These are phyloP conservation scores for Paramecium tetraurelia DNA, from an alignment of 73 alveolate species.

Conservation along the genomic window DNA sequence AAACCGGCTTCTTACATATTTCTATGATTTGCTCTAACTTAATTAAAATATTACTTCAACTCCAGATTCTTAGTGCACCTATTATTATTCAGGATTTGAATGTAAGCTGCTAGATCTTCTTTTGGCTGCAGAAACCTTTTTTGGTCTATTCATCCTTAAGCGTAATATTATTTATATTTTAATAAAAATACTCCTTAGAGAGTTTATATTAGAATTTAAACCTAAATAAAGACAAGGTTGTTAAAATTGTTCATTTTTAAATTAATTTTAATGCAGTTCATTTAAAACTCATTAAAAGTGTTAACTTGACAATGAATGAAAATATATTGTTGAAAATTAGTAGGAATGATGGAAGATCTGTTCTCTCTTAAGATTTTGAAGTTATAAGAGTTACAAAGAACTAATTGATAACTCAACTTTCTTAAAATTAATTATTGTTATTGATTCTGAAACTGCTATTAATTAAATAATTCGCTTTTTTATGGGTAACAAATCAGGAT, in stretches of 20 bases:
- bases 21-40: neutral
- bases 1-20: conserved; percentile 4
- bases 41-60: neutral
- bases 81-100: neutral
- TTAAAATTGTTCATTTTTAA: too few species aligned
- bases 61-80: neutral
- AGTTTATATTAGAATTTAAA: neutral
- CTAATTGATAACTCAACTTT: neutral
- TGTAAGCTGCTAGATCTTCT: neutral
- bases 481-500: neutral
- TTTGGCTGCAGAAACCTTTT: neutral
- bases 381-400: too few species aligned
- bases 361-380: too few species aligned
- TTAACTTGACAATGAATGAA: too few species aligned
- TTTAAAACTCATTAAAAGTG: too few species aligned
- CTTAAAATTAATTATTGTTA: neutral
- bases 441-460: neutral
- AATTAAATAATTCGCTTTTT: neutral
- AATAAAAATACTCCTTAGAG: neutral
- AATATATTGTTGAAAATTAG: too few species aligned
- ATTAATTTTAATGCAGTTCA: too few species aligned
- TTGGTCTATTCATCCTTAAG: neutral
- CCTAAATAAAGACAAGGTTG: neutral
- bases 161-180: neutral
- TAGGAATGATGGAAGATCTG: too few species aligned